Conservation (phyloP, 1,284 basidiomycete genomes). For the Termitomyces sp. region DNA sequence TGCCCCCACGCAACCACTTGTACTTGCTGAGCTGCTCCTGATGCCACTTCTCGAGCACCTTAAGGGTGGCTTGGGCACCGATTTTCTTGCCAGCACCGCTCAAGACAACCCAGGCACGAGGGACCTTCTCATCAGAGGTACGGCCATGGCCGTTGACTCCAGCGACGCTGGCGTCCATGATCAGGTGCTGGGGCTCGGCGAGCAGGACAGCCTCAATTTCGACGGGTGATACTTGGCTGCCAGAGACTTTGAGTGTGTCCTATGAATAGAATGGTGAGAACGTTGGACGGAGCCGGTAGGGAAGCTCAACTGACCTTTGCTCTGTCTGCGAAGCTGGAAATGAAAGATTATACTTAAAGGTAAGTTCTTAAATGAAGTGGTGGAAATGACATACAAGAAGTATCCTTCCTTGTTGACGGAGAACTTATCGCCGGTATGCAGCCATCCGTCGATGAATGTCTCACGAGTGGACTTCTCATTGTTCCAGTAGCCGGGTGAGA, state of each 20-base stretch:
- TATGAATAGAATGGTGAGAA: conserved; percentile 21
- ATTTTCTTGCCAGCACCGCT: conserved; percentile 43
- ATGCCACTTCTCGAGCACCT: conserved; percentile 54
- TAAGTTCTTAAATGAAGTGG: neutral
- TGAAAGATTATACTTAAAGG: neutral
- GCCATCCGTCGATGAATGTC: conserved; percentile 66
- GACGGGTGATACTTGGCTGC: conserved; percentile 67
- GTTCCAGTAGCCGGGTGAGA: conserved; percentile 65
- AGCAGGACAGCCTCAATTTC: conserved; percentile 66
- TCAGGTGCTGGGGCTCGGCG: conserved; percentile 50
- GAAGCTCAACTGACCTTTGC: conserved; percentile 41
- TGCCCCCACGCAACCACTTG: conserved; percentile 68
- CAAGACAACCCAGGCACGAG: conserved; percentile 71
- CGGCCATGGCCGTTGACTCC: conserved; percentile 61
- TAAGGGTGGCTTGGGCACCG: conserved; percentile 38
- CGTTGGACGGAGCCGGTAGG: neutral
- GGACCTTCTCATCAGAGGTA: conserved; percentile 61
- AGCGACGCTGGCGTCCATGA: conserved; percentile 60
- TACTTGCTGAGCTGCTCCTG: conserved; percentile 58
- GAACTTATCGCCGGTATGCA: conserved; percentile 68
- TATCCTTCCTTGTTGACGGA: conserved; percentile 50
- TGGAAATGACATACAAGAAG: conserved; percentile 48
- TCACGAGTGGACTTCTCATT: conserved; percentile 60
- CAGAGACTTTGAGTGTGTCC: conserved; percentile 72
- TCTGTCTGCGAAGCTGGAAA: conserved; percentile 52